Conservation (phyloP, 2,329 filamentous ascomycete genomes). For the Beauveria sp. region DNA sequence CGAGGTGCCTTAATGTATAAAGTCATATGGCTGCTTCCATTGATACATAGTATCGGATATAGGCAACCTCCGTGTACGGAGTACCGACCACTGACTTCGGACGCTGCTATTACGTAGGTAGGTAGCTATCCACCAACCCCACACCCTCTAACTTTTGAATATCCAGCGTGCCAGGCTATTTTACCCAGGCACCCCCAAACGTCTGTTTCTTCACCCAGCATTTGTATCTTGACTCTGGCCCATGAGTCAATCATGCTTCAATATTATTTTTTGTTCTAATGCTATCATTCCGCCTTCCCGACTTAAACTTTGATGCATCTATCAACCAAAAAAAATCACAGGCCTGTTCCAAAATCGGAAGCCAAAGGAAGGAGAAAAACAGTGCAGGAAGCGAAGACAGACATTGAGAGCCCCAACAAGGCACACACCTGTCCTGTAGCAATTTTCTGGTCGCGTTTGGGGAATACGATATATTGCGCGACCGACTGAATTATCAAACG, state of each 20-base stretch:
- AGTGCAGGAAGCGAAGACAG: not conserved
- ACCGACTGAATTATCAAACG: not conserved
- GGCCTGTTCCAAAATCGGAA: not conserved
- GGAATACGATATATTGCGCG: no score
- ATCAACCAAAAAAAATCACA: not conserved
- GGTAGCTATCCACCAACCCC: slow-evolving; percentile 3
- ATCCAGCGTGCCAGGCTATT: not conserved
- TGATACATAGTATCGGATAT: slow-evolving; percentile 18
- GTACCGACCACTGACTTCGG: not conserved
- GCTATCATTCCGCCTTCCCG: not conserved
- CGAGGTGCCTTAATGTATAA: no score
- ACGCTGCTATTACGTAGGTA: not conserved
- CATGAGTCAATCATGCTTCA: not conserved
- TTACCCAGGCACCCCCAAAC: not conserved
- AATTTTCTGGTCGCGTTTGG: not conserved
- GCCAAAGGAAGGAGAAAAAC: not conserved
- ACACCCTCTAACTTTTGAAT: slow-evolving; percentile 7
- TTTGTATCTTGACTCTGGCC: not conserved
- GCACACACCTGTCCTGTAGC: not conserved
- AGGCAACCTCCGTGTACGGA: slow-evolving; percentile 19
- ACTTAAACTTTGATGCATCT: not conserved
- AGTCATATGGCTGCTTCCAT: slow-evolving; percentile 10
- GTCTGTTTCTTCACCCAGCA: not conserved
- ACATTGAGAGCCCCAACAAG: not conserved
- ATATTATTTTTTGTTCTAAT: not conserved